These are phyloP conservation scores for Rhododendron henanense DNA, from an alignment of 148 eudicot species.

Conservation along the genomic window DNA sequence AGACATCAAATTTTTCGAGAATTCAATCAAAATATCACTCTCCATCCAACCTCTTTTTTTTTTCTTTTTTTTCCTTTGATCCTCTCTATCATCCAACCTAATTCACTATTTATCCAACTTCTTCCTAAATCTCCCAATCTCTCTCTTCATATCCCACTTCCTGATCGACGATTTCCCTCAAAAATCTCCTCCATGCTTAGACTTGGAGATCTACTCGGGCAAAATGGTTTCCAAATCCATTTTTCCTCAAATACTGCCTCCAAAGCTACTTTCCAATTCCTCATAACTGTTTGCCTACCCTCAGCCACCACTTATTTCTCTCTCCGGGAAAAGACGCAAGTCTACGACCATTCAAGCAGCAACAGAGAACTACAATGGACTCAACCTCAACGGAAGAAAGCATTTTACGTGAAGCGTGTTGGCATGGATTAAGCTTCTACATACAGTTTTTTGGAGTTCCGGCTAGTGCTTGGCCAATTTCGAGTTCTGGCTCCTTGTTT, in stretches of 20 bases:
- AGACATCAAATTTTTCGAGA: neutral
- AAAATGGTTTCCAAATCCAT: neutral
- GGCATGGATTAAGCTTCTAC: neutral
- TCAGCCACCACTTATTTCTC: slow-evolving; percentile 5
- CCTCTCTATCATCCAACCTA: no score
- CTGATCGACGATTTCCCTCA: neutral
- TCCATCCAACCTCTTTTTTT: neutral
- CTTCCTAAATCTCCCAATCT: neutral
- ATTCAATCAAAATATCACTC: neutral
- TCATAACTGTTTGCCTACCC: neutral
- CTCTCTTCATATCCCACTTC: slow-evolving; percentile 11
- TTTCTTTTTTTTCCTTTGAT: no score
- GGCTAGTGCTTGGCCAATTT: neutral
- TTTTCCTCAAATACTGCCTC: neutral
- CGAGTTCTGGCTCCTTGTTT: neutral
- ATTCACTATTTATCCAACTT: neutral
- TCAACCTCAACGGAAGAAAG: slow-evolving; percentile 1
- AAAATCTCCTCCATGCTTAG: neutral
- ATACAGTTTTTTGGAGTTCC: neutral
- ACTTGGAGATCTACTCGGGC: neutral
- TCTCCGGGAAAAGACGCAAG: neutral
- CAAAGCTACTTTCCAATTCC: neutral
- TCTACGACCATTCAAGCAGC: slow-evolving; percentile 9
- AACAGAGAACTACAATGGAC: neutral
- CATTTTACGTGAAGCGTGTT: neutral